phyloP scores from a whole-genome alignment of 2,329 filamentous ascomycete species.

The Diaporthe amygdali region DNA sequence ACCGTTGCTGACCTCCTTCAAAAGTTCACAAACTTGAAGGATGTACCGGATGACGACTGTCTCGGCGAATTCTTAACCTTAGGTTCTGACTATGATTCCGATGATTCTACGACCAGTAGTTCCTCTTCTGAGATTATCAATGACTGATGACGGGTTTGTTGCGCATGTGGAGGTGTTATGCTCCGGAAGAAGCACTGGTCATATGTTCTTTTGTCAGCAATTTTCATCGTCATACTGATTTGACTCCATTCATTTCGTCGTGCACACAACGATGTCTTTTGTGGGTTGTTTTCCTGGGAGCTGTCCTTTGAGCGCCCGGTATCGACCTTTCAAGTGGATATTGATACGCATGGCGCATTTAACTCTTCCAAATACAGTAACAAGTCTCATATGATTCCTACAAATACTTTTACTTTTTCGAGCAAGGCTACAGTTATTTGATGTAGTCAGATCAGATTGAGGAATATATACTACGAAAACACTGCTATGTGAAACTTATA shows the following conservation, averaged over 20 bases:
- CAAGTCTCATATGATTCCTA: too few species aligned
- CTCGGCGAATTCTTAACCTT: not conserved
- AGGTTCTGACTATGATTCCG: slow-evolving; percentile 4
- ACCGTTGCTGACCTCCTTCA: not conserved
- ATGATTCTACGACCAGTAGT: not conserved
- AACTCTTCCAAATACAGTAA: too few species aligned
- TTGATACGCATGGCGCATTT: too few species aligned
- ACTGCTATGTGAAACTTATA: not conserved
- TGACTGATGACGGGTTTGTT: not conserved
- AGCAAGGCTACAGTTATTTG: not conserved
- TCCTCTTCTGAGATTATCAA: not conserved
- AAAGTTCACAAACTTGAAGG: slow-evolving; percentile 8
- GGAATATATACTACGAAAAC: not conserved
- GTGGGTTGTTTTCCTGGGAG: not conserved
- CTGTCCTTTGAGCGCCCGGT: not conserved
- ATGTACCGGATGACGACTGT: not conserved
- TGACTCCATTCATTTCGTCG: not conserved
- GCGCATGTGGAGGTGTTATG: not conserved
- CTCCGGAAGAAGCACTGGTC: not conserved
- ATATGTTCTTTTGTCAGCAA: not conserved
- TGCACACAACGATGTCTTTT: not conserved
- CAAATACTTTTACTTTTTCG: not conserved
- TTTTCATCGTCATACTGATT: not conserved
- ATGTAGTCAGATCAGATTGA: not conserved
- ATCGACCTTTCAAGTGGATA: too few species aligned